Conservation (phyloP, 2,329 filamentous ascomycete species). For the Gnomoniopsis sp. region DNA sequence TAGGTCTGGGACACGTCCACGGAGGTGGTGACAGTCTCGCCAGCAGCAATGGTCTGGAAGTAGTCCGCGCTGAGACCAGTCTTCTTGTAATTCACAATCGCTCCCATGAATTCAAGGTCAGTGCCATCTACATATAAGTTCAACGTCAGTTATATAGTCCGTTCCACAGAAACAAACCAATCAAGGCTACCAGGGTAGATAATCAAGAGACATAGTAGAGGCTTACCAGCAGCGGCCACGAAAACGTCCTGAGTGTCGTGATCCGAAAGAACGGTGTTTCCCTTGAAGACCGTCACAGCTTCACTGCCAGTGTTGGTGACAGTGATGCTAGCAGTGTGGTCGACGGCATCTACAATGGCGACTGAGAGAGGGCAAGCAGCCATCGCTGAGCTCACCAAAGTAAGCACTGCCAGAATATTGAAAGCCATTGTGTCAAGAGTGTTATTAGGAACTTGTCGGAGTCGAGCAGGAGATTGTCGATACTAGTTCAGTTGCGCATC, state of each 20-base stretch:
- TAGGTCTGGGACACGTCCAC: conserved; percentile 17
- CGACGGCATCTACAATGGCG: conserved; percentile 7
- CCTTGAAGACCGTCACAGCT: conserved; percentile 17
- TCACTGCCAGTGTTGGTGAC: conserved; percentile 18
- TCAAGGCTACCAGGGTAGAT: no score
- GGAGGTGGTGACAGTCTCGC: conserved; percentile 14
- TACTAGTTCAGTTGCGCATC: neutral
- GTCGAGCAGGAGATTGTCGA: neutral
- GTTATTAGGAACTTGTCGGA: neutral
- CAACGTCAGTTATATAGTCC: neutral
- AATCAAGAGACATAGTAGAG: neutral
- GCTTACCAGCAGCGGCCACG: conserved; percentile 8
- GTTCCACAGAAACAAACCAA: no score
- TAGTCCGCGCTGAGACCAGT: conserved; percentile 6
- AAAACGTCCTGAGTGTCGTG: conserved; percentile 19
- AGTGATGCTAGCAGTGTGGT: conserved; percentile 14
- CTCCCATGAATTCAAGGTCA: conserved; percentile 14
- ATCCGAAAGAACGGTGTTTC: conserved; percentile 19
- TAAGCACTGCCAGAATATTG: conserved; percentile 12
- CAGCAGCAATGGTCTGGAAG: conserved; percentile 17
- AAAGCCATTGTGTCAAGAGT: conserved; percentile 3
- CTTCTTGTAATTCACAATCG: conserved; percentile 18
- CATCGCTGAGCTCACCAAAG: conserved; percentile 16
- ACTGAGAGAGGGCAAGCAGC: conserved; percentile 17
- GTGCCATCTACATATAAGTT: conserved; percentile 10